phyloP scores from a whole-genome alignment of 2,329 filamentous ascomycete species.

The Ceratocystis lukuohia region DNA sequence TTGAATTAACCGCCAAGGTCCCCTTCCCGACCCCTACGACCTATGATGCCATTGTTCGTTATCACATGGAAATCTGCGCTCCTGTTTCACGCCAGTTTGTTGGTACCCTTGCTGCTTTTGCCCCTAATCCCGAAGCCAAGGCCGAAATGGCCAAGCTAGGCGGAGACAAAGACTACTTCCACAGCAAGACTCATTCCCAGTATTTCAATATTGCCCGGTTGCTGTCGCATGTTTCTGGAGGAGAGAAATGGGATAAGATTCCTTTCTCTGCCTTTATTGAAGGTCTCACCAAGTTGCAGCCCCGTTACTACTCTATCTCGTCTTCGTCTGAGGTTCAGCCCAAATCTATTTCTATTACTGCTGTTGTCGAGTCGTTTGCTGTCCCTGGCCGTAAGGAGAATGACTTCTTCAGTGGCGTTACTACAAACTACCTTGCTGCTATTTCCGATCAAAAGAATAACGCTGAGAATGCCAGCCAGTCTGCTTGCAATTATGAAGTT shows the following conservation, averaged over 20 bases:
- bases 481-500: slow-evolving; percentile 76
- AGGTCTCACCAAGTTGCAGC: slow-evolving; percentile 85
- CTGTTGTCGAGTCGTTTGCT: slow-evolving; percentile 74
- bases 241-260: slow-evolving; percentile 65
- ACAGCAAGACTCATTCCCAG: slow-evolving; percentile 65
- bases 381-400: slow-evolving; percentile 57
- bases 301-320: slow-evolving; percentile 98
- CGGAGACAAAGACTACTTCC: slow-evolving; percentile 90
- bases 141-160: slow-evolving; percentile 80
- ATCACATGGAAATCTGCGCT: slow-evolving; percentile 93
- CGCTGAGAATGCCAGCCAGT: slow-evolving; percentile 65
- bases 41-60: slow-evolving; percentile 82
- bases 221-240: slow-evolving; percentile 57
- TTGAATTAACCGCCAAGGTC: slow-evolving; percentile 92
- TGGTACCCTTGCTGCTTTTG: slow-evolving; percentile 73
- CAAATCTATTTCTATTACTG: slow-evolving; percentile 88
- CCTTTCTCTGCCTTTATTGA: slow-evolving; percentile 94
- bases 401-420: slow-evolving; percentile 78
- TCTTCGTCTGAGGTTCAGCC: slow-evolving; percentile 91
- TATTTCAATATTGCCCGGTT: slow-evolving; percentile 85
- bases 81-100: slow-evolving; percentile 94
- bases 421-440: slow-evolving; percentile 90
- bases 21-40: slow-evolving; percentile 96
- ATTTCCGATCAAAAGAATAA: slow-evolving; percentile 95
- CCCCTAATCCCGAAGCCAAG: slow-evolving; percentile 72